Conservation (phyloP, 371 early-diverging fungal species). For the Circinella umbellata region DNA sequence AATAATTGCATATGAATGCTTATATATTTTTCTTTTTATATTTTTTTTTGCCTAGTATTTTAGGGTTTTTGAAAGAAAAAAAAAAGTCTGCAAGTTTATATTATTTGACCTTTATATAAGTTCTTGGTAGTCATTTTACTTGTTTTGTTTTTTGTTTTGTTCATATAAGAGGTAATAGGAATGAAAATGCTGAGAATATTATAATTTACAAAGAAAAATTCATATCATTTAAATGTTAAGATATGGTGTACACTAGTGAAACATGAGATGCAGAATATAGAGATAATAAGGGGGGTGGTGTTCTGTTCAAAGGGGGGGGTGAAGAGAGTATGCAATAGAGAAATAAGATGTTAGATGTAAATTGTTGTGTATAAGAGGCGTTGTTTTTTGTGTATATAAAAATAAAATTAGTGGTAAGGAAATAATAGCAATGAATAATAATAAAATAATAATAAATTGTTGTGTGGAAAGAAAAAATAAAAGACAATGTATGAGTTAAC, state of each 20-base stretch:
- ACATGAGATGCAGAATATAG: conserved; percentile 4
- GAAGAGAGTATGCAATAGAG: background rate
- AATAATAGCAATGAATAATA: too few relatives aligned
- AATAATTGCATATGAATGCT: too few relatives aligned
- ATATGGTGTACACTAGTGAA: conserved; percentile 8
- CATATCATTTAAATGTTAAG: background rate
- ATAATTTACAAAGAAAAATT: background rate
- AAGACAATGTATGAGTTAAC: background rate
- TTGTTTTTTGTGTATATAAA: too few relatives aligned
- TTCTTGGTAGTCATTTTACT: too few relatives aligned
- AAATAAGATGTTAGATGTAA: background rate
- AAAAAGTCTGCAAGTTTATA: conserved; percentile 7
- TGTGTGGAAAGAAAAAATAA: background rate
- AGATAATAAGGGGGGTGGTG: background rate
- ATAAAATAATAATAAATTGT: background rate
- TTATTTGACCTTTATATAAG: too few relatives aligned
- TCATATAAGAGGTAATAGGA: too few relatives aligned
- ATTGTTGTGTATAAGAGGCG: background rate
- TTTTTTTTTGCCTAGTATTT: too few relatives aligned
- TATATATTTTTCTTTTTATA: too few relatives aligned
- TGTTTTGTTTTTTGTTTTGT: too few relatives aligned
- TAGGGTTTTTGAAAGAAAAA: too few relatives aligned
- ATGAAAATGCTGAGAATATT: background rate
- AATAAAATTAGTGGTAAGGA: too few relatives aligned
- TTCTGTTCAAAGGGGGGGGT: background rate